Conservation (phyloP, 2,329 filamentous ascomycete genomes). For the Penicillium sp. region DNA sequence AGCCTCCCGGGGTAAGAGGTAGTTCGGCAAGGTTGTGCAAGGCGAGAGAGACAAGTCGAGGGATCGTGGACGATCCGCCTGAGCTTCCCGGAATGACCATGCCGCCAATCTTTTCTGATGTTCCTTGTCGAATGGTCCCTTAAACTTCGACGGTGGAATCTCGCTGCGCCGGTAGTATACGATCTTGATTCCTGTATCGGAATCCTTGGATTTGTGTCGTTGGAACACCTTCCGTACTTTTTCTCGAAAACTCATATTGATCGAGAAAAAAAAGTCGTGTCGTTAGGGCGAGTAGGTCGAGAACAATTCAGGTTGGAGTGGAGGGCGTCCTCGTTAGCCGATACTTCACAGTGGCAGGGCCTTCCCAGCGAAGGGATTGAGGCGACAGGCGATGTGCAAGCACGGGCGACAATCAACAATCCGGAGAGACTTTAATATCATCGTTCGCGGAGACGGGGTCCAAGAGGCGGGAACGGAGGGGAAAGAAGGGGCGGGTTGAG, state of each 20-base stretch:
- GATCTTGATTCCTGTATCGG: slow-evolving; percentile 44
- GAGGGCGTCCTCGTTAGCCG: slow-evolving; percentile 18
- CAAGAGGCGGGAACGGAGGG: slow-evolving; percentile 6
- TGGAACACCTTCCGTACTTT: slow-evolving; percentile 44
- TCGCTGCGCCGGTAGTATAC: slow-evolving; percentile 55
- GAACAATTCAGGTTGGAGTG: slow-evolving; percentile 6
- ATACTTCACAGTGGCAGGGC: slow-evolving; percentile 35
- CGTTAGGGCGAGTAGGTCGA: slow-evolving; percentile 5
- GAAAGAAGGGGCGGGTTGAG: slow-evolving; percentile 12
- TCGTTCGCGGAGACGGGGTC: slow-evolving; percentile 27
- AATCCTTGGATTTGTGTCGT: slow-evolving; percentile 28
- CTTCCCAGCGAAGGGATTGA: slow-evolving; percentile 37
- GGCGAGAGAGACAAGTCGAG: slow-evolving; percentile 46
- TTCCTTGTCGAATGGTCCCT: slow-evolving; percentile 52
- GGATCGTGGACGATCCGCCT: slow-evolving; percentile 40
- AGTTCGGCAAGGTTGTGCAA: slow-evolving; percentile 35
- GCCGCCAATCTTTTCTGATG: slow-evolving; percentile 50
- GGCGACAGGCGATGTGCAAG: slow-evolving; percentile 37
- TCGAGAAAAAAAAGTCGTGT: slow-evolving; percentile 5
- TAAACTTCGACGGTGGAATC: slow-evolving; percentile 55
- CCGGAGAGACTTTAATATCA: slow-evolving; percentile 30
- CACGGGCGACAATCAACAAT: slow-evolving; percentile 33
- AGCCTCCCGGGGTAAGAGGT: slow-evolving; percentile 29
- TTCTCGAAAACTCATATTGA: slow-evolving; percentile 45
- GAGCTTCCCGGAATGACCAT: slow-evolving; percentile 49